These are phyloP conservation scores for Fomitopsis betulina DNA, from an alignment of 1,284 basidiomycete genomes.

Conservation along the genomic window DNA sequence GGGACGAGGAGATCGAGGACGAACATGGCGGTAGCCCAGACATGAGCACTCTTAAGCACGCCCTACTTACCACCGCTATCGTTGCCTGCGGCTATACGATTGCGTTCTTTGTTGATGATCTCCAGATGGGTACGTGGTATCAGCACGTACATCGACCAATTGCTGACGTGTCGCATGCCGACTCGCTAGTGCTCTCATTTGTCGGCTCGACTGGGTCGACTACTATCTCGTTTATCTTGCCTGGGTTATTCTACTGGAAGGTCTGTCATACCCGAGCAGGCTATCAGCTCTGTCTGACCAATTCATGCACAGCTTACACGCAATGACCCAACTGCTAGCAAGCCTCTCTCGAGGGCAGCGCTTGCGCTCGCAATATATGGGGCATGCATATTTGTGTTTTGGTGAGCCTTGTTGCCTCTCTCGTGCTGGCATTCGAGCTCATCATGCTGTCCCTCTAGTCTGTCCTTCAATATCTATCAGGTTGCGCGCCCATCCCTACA, in stretches of 20 bases:
- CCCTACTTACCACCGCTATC: conserved; percentile 70
- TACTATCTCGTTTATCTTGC: conserved; percentile 96
- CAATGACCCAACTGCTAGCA: conserved; percentile 55
- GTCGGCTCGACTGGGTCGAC: conserved; percentile 97
- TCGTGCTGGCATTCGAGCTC: background rate
- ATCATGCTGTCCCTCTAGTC: conserved; percentile 33
- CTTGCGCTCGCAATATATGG: conserved; percentile 76
- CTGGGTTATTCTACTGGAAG: conserved; percentile 84
- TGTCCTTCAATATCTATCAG: conserved; percentile 74
- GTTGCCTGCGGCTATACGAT: conserved; percentile 69
- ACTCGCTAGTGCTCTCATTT: conserved; percentile 77
- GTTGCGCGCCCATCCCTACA: conserved; percentile 34
- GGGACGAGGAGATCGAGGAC: conserved; percentile 43
- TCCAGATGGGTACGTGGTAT: conserved; percentile 68
- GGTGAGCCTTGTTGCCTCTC: conserved; percentile 46
- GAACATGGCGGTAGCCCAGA: conserved; percentile 55
- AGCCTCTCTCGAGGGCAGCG: conserved; percentile 56
- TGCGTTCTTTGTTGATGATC: conserved; percentile 80
- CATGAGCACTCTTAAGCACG: conserved; percentile 73
- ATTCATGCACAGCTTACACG: conserved; percentile 55
- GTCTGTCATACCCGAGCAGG: conserved; percentile 31
- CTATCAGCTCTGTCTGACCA: conserved; percentile 3
- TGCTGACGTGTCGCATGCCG: conserved; percentile 3
- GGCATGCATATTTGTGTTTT: conserved; percentile 79
- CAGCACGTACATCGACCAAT: background rate